A percentile compares a stretch with the other conserved stretches of the same genome.
Conservation (phyloP, 257 asterid species). For the Solanum pennellii region DNA sequence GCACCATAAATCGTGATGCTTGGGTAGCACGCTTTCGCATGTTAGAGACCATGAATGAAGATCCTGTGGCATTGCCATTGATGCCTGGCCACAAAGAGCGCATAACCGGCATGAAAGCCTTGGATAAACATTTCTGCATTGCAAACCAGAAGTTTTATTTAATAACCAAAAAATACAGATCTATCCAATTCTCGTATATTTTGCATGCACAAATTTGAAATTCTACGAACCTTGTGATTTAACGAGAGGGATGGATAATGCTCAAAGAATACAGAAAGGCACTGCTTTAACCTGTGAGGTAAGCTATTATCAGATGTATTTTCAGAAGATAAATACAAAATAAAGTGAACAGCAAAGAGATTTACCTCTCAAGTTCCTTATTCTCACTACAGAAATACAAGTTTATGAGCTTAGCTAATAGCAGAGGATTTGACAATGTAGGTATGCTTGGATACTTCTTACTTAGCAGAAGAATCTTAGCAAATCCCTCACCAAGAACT, state of each 20-base stretch:
- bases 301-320: slow-evolving; percentile 6
- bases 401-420: slow-evolving; percentile 59
- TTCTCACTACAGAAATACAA: slow-evolving; percentile 54
- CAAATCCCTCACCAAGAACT: slow-evolving; percentile 80
- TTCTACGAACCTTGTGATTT: slow-evolving; percentile 64
- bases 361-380: slow-evolving; percentile 50
- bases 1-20: slow-evolving; percentile 92
- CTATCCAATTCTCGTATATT: not conserved
- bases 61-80: slow-evolving; percentile 46
- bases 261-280: slow-evolving; percentile 89
- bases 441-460: slow-evolving; percentile 39
- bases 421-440: slow-evolving; percentile 39
- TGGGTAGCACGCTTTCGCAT: slow-evolving; percentile 84
- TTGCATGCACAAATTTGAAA: not conserved
- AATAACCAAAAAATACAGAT: not conserved
- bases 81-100: slow-evolving; percentile 94
- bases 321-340: not conserved
- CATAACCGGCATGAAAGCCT: slow-evolving; percentile 70
- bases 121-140: slow-evolving; percentile 68
- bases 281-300: slow-evolving; percentile 71
- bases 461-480: slow-evolving; percentile 76
- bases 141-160: not conserved
- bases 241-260: slow-evolving; percentile 81
- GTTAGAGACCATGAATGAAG: slow-evolving; percentile 48
- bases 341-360: slow-evolving; percentile 2